phyloP scores from a whole-genome alignment of 768 basidiomycete species.

The Crepidotus variabilis region DNA sequence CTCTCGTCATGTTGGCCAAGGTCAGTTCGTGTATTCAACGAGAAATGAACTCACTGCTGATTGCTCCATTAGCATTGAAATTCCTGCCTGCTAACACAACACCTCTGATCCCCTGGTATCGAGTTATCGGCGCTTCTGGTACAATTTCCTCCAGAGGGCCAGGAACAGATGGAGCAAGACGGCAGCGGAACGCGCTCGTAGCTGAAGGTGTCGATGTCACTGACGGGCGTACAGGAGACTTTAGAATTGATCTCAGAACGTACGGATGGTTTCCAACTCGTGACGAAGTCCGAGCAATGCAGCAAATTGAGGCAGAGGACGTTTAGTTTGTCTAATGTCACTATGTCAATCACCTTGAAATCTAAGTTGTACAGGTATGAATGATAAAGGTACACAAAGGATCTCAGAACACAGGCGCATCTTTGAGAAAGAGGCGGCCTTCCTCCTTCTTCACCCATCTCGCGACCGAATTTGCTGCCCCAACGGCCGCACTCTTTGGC shows the following conservation, averaged over 20 bases:
- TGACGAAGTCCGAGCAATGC: slow-evolving; percentile 7
- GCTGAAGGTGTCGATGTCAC: slow-evolving; percentile 81
- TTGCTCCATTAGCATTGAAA: slow-evolving; percentile 61
- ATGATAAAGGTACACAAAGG: not conserved
- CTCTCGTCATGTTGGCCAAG: slow-evolving; percentile 81
- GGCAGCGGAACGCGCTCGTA: slow-evolving; percentile 72
- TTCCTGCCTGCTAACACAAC: slow-evolving; percentile 55
- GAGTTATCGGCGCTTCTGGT: slow-evolving; percentile 69
- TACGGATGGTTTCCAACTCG: slow-evolving; percentile 69
- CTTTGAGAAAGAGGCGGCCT: slow-evolving; percentile 70
- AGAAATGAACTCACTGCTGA: not conserved
- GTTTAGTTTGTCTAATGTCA: not conserved
- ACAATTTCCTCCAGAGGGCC: slow-evolving; percentile 81
- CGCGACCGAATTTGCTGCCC: slow-evolving; percentile 85
- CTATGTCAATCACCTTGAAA: not conserved
- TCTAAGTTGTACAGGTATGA: not conserved
- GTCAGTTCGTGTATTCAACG: slow-evolving; percentile 29
- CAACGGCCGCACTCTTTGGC: slow-evolving; percentile 85
- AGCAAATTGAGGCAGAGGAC: slow-evolving; percentile 8
- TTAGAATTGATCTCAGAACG: slow-evolving; percentile 50
- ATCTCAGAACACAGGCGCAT: slow-evolving; percentile 78
- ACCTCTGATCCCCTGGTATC: slow-evolving; percentile 79
- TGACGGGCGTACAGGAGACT: slow-evolving; percentile 48
- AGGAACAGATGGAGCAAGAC: slow-evolving; percentile 72
- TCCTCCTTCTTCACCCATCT: slow-evolving; percentile 94